Evolutionary conservation across 805 yeast genomes (phyloP), one percentile per base, ranked within the genome.

Genomic region (Metschnikowia proteae): DNA sequence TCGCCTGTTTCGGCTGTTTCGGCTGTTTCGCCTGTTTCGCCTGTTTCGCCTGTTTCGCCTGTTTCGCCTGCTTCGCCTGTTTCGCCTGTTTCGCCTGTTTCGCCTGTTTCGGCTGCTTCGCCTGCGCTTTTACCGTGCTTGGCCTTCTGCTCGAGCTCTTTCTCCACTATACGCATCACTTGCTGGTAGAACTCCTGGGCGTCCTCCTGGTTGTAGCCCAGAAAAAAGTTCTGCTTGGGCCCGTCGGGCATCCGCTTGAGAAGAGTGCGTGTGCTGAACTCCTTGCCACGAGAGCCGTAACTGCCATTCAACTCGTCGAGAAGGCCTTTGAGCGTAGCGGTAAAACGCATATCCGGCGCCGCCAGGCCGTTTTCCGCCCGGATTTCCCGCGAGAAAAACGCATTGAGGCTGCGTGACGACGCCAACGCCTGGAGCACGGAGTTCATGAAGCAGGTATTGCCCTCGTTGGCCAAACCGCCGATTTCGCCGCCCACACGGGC

Each of bases 141-240:
- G 53, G 51, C 13, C 54, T 57, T 49, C 8, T 49, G 47, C 32
- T 60, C 63, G 65, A 64, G 68, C 46, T 83, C 87, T 36, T 71
- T 71, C 60, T 87, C 95, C 30, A 87, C 69, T 48, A 84, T 80
- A 37, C 79, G 74, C 75, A 87, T 73, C 2, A 86, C 77, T 45
- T 84, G 76, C 63, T 91, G 97, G 70, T 91, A 91, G 60, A 91
- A 91, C 64, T 91, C 98, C 66, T 91, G 97, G 0, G 97, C 97
- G 69, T 91, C 98, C 65, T 91, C 97, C 68, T 91, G 98, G 60
- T 88, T 89, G 62, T 88, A 88, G 1, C 97, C 94, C 47, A 82
- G 67, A 57, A 90, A 82, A 51, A 89, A 78, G 61, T 84, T 84
- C 60, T 82, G 86, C 56, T 83, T 84, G 10, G 94, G 91, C 0